Conservation (phyloP, 164 flowering plant genomes). For the Liquidambar formosana region DNA sequence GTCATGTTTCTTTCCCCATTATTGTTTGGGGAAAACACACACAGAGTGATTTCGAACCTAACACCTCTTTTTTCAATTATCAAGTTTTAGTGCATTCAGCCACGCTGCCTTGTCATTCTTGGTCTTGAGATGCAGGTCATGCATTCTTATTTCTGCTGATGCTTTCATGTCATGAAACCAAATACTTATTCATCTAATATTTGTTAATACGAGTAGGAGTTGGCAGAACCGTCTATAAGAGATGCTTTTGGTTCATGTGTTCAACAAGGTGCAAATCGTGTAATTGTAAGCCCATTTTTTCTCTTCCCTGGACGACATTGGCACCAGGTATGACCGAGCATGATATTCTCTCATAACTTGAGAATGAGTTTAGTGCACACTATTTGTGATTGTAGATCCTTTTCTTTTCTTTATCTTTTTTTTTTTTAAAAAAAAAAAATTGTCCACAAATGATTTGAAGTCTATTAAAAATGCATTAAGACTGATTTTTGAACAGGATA, state of each 20-base stretch:
- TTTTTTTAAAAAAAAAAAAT: too few relatives aligned
- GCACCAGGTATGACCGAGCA: slow-evolving; percentile 74
- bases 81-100: background rate
- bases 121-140: too few relatives aligned
- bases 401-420: too few relatives aligned
- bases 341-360: background rate
- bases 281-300: slow-evolving; percentile 91
- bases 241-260: slow-evolving; percentile 74
- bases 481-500: slow-evolving; percentile 53
- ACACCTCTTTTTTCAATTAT: background rate
- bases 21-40: too few relatives aligned
- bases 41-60: too few relatives aligned
- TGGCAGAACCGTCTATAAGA: slow-evolving; percentile 82
- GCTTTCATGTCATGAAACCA: slow-evolving; percentile 5
- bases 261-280: slow-evolving; percentile 72
- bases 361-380: background rate
- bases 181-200: background rate
- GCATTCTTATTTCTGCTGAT: background rate
- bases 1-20: too few relatives aligned
- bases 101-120: too few relatives aligned
- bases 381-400: too few relatives aligned
- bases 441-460: background rate
- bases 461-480: background rate
- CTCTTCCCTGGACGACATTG: slow-evolving; percentile 97
- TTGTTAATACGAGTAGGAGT: slow-evolving; percentile 49